phyloP scores from a whole-genome alignment of 2,329 filamentous ascomycete species.

The Cladosporium sp. region DNA sequence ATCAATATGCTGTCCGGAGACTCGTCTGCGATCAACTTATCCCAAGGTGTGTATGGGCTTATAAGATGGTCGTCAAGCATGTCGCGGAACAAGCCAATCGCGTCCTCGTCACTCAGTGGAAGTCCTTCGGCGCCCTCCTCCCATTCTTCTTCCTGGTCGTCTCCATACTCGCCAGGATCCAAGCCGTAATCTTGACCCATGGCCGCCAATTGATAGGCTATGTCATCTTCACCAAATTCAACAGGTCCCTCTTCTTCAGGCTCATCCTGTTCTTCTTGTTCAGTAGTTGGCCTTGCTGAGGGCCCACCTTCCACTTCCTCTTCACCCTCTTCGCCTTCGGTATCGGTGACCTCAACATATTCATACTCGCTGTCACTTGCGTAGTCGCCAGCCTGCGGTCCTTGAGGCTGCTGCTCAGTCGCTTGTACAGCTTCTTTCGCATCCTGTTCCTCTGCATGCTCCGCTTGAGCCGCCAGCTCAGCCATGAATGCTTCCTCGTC shows the following conservation, averaged over 20 bases:
- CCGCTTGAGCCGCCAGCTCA: slow-evolving; percentile 24
- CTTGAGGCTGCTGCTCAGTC: slow-evolving; percentile 14
- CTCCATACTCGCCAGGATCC: slow-evolving; percentile 70
- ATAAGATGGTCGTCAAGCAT: slow-evolving; percentile 75
- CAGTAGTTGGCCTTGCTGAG: slow-evolving; percentile 42
- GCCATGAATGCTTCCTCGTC: slow-evolving; percentile 31
- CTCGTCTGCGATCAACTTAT: slow-evolving; percentile 66
- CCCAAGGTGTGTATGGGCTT: slow-evolving; percentile 87
- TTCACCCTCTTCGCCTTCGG: slow-evolving; percentile 40
- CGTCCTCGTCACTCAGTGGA: slow-evolving; percentile 67
- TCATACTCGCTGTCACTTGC: slow-evolving; percentile 67
- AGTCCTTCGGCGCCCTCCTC: slow-evolving; percentile 67
- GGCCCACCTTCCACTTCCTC: slow-evolving; percentile 38
- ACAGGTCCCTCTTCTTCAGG: slow-evolving; percentile 43
- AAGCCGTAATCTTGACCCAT: slow-evolving; percentile 83
- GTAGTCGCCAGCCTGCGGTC: slow-evolving; percentile 32
- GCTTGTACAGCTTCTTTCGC: slow-evolving; percentile 52
- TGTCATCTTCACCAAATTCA: slow-evolving; percentile 91
- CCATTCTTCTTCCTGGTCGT: slow-evolving; percentile 49
- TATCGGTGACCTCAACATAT: slow-evolving; percentile 66
- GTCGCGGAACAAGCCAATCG: slow-evolving; percentile 72
- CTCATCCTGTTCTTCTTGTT: slow-evolving; percentile 55
- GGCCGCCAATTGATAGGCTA: slow-evolving; percentile 81
- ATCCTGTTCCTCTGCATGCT: slow-evolving; percentile 50
- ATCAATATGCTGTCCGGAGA: slow-evolving; percentile 69